phyloP scores from a whole-genome alignment of 139 green algal species.

The Tetraselmis chui region DNA sequence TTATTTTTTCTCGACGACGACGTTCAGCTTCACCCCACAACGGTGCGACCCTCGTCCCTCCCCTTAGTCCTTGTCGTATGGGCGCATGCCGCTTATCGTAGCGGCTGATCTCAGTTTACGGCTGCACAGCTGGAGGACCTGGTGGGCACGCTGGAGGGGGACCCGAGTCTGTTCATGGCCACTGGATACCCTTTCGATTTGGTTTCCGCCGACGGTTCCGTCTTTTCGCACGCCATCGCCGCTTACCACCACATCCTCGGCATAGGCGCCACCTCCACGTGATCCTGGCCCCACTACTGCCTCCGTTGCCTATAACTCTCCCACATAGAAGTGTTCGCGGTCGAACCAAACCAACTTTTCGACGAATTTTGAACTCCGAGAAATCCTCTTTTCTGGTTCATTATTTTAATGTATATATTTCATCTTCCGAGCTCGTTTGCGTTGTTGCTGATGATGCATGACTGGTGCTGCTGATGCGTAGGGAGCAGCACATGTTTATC shows the following conservation, averaged over 20 bases:
- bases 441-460: no score
- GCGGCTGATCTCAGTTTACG: slow-evolving; percentile 2
- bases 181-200: slow-evolving; percentile 91
- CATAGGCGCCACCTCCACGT: neutral
- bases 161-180: slow-evolving; percentile 51
- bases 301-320: no score
- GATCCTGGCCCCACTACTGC: no score
- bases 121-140: slow-evolving; percentile 10
- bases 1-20: slow-evolving; percentile 90
- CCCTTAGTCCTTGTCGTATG: no score
- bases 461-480: neutral
- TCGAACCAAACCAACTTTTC: no score
- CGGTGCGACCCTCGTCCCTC: neutral
- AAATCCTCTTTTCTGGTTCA: no score
- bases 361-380: no score
- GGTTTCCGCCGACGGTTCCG: neutral
- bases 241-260: neutral
- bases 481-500: slow-evolving; percentile 48
- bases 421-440: no score
- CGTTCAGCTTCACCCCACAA: slow-evolving; percentile 63
- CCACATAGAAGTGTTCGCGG: no score
- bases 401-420: no score
- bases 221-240: neutral
- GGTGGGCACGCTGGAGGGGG: neutral
- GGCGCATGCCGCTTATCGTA: neutral